Evolutionary conservation across 2,329 filamentous ascomycete species (phyloP), one percentile per base, ranked within the genome.

Genomic region (Ophiostoma pallidulum): DNA sequence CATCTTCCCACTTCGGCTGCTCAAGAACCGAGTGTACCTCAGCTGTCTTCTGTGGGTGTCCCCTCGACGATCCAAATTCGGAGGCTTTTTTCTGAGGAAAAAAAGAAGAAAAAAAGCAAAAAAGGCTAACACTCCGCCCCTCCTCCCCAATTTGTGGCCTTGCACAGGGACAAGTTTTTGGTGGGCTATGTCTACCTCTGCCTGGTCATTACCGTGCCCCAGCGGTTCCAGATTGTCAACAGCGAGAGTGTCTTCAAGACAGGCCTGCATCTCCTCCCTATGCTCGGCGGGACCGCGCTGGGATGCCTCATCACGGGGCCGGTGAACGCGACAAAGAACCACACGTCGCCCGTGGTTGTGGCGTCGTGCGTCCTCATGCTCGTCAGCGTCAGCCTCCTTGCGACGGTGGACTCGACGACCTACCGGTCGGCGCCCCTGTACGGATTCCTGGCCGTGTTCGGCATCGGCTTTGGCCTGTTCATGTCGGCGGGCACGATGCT

Each of bases 221-320:
- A 82, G 53, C 65, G 76, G 7, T 77, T 80, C 42, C 77, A 82
- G 51, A 73, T 81, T 32, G 71, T 80, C 45, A 74, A 79, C 52
- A 64, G 64, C 6, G 68, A 78, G 41, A 68, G 62, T 28, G 67
- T 74, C 0, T 64, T 80, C 20, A 67, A 69, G 56, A 75, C 77
- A 0, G 77, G 78, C 4, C 58, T 80, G 4, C 72, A 78, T 38
- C 66, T 81, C 6, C 63, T 82, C 13, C 78, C 78, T 0, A 68
- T 82, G 63, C 68, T 81, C 1, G 73, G 72, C 2, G 63, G 73
- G 2, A 77, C 74, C 31, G 75, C 78, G 0, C 56, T 77, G 4
- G 77, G 75, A 0, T 78, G 74, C 2, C 75, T 78, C 36, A 54
- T 75, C 0, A 74, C 73, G 0, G 77, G 77, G 0, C 68, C 67